Base-by-base conservation (phyloP, 371 early-diverging fungal species). In the Smittium culicis region DNA sequence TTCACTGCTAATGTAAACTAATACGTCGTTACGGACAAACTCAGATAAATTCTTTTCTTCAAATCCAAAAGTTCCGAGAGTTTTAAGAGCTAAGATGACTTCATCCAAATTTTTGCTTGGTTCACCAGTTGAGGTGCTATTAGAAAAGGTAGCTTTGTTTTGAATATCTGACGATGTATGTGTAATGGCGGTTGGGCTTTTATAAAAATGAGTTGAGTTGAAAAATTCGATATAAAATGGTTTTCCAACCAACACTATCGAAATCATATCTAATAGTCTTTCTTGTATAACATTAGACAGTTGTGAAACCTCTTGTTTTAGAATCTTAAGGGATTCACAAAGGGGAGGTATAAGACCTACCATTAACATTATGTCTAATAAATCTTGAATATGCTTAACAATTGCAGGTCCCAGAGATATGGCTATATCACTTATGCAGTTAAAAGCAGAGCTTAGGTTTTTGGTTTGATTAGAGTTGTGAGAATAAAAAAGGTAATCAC, bases 331-430 rank as follows among this genome's bases (percentile, higher is more conserved):
- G 1, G 96, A 88, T 54, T 86, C 79, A 20, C 88, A 86, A 57
- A 98, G 78, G 34, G 89, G 82, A 67, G 90, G 88, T 63, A 86
- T 90, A 34, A 96, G 78, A 20, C 95, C 96, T 28, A 85, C 81
- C 1, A 86, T 82, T 71, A 98, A 94, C 89, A 98, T 94, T 61
- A 89, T 78, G 69, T 94, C 94, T 66, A 96, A 73, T 3, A 96
- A 72, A 35, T 92, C 93, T 67, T 88, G 89, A 76, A 94, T 81
- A 71, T 94, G 82, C 70, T 86, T 88, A 0, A 88, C 90, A 64
- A 96, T 77, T 0, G 88, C 88, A 35, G 89, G 93, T 24, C 95
- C 96, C 58, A 96, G 88, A 2, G 96, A 92, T 1, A 78, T 80
- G 1, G 96, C 93, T 55, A 96, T 80, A 85, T 87, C 88, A 45